These are phyloP conservation scores for Limnanthes douglasii DNA, from an alignment of 345 rosid genomes.

Conservation along the genomic window DNA sequence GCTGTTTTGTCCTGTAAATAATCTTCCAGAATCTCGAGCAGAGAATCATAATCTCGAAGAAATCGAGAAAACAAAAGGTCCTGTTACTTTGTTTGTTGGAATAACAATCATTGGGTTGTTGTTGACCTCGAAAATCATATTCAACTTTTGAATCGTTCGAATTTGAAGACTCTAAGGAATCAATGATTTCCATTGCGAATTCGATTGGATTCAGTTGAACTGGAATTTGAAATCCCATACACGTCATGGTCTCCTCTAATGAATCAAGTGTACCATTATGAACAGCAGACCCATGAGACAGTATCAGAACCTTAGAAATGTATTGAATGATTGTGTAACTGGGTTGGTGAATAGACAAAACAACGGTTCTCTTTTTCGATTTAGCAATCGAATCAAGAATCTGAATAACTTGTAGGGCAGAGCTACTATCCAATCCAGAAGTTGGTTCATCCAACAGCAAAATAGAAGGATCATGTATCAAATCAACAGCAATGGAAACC, in stretches of 20 bases:
- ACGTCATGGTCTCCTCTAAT: slow-evolving; percentile 44
- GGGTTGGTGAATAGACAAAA: slow-evolving; percentile 58
- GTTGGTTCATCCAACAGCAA: slow-evolving; percentile 86
- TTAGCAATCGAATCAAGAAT: slow-evolving; percentile 61
- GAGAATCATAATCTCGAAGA: slow-evolving; percentile 40
- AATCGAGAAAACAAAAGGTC: slow-evolving; percentile 8
- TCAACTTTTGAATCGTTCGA: slow-evolving; percentile 3
- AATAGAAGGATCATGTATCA: slow-evolving; percentile 69
- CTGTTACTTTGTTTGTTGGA: neutral
- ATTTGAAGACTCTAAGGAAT: slow-evolving; percentile 21
- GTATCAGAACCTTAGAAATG: slow-evolving; percentile 49
- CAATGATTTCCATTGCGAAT: slow-evolving; percentile 75
- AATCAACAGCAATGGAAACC: slow-evolving; percentile 74
- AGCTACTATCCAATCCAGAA: slow-evolving; percentile 74
- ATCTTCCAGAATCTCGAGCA: slow-evolving; percentile 78
- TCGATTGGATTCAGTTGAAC: slow-evolving; percentile 55
- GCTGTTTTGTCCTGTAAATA: slow-evolving; percentile 69
- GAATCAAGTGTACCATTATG: slow-evolving; percentile 40
- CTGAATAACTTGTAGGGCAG: slow-evolving; percentile 76
- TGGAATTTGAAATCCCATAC: slow-evolving; percentile 54
- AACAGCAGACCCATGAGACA: slow-evolving; percentile 36
- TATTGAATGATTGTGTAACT: slow-evolving; percentile 60
- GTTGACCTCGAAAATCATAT: slow-evolving; percentile 4
- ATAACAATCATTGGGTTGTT: slow-evolving; percentile 11
- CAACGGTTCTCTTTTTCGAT: slow-evolving; percentile 37